Evolutionary conservation across 2,329 filamentous ascomycete genomes (phyloP).

Genomic region (Aspergillus versicolor): DNA sequence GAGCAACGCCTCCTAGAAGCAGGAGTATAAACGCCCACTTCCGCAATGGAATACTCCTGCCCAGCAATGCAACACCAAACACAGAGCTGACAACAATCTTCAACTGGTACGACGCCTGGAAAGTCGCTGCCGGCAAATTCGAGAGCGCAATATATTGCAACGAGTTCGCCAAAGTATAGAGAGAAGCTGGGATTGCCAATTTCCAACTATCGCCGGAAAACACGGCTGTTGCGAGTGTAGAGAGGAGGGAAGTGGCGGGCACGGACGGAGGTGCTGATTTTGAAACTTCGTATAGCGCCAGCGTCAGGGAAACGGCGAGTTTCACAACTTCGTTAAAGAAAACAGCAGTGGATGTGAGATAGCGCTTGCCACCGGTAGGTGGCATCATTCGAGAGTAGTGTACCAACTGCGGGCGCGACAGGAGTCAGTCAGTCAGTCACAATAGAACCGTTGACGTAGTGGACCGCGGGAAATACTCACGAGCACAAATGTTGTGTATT

Average conservation of each 20-base stretch:
- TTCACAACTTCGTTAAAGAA: conserved; percentile 93
- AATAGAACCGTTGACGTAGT: too few species aligned
- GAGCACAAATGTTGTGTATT: conserved; percentile 46
- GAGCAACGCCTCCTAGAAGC: conserved; percentile 75
- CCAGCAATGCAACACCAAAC: conserved; percentile 78
- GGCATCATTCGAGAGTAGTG: conserved; percentile 96
- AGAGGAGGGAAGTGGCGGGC: conserved; percentile 75
- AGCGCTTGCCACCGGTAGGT: conserved; percentile 76
- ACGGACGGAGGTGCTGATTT: conserved; percentile 73
- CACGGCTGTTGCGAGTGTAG: conserved; percentile 74
- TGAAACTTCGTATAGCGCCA: conserved; percentile 85
- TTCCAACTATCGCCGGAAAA: conserved; percentile 95
- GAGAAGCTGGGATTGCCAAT: conserved; percentile 78
- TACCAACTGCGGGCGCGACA: conserved; percentile 62
- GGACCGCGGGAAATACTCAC: conserved; percentile 28
- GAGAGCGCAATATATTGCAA: conserved; percentile 88
- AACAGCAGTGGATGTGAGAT: conserved; percentile 90
- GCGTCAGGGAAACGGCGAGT: conserved; percentile 77
- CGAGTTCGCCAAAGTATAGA: conserved; percentile 93
- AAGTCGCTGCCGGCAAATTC: conserved; percentile 88
- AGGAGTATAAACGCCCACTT: conserved; percentile 80
- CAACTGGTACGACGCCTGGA: conserved; percentile 89
- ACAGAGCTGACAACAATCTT: conserved; percentile 91
- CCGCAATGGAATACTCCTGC: conserved; percentile 65
- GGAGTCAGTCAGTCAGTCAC: background rate